These are phyloP conservation scores for Cystobasidiaceae sp. DNA, from an alignment of 1,284 basidiomycete genomes.

Conservation along the genomic window DNA sequence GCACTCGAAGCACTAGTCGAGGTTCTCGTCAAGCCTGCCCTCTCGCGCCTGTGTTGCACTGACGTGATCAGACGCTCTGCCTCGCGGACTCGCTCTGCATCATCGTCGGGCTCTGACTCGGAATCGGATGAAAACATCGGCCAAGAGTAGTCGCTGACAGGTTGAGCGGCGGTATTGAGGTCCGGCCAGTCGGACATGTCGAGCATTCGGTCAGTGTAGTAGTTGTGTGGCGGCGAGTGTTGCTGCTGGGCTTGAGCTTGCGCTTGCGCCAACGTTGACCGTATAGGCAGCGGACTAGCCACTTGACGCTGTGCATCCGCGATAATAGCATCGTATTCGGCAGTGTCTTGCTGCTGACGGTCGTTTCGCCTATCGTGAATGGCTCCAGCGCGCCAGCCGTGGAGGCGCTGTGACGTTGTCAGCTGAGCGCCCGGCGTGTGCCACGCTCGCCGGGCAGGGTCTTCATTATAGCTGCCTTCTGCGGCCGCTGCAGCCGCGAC, in stretches of 20 bases:
- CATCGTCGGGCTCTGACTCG: background rate
- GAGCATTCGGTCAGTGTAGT: background rate
- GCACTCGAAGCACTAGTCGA: background rate
- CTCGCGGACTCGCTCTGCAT: background rate
- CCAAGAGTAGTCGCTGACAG: background rate
- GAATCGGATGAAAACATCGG: background rate
- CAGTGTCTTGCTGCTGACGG: background rate
- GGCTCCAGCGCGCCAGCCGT: background rate
- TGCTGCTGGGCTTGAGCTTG: background rate
- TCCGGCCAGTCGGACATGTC: slow-evolving; percentile 23
- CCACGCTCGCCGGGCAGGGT: background rate
- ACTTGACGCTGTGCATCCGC: slow-evolving; percentile 23
- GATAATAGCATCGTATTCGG: slow-evolving; percentile 27
- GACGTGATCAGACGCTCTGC: background rate
- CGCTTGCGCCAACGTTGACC: too few species aligned
- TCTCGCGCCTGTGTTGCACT: background rate
- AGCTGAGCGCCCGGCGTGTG: background rate
- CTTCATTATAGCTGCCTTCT: background rate
- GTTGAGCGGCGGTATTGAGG: background rate
- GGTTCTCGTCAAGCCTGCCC: background rate
- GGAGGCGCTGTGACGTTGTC: background rate
- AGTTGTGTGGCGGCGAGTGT: too few species aligned
- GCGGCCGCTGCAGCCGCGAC: background rate
- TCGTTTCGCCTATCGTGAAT: background rate
- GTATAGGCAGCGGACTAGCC: slow-evolving; percentile 19